Evolutionary conservation across 306 rosid genomes (phyloP), one percentile per base, ranked within the genome.

Genomic region (Inga oerstediana): DNA sequence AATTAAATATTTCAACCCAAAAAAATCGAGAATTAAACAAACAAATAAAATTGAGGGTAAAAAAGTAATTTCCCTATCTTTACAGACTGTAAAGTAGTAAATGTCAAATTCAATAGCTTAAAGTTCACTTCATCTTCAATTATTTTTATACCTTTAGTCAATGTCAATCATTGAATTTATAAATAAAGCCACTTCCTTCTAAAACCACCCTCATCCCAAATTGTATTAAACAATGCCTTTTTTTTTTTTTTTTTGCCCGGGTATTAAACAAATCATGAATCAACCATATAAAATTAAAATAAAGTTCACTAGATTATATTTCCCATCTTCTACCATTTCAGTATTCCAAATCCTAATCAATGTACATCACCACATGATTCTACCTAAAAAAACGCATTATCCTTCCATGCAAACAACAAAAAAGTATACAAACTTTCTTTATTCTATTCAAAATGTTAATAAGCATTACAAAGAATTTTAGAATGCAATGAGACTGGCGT

Each of bases 101-200:
- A 14, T 51, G 20, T 51, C 58, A 51, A 19, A 14, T 54, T 4
- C 9, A 43, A 11, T 43, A 22, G 12, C 75, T 71, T 71, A 11
- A 14, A 15, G 14, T 71, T 71, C 75, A 71, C 75, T 71, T 12
- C 52, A 44, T 10, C 75, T 15, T n/a, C 37, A n/a, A 71, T 71
- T 71, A 71, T 71, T 71, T 71, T n/a, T 71, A 41, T 43, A n/a
- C 35, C 20, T 43, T 71, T 43, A 71, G 75, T 71, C 54, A 71
- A 43, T 71, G 19, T 71, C 35, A 41, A 71, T 71, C 27, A 71
- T 43, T 70, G 52, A 70, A 43, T 43, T 70, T 20, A 68, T 68
- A 37, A 20, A 10, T 59, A 20, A 59, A n/a, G 66, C 11, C 66
- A n/a, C 66, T 24, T n/a, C 71, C n/a, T 4, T 70, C 49, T 8